Evolutionary conservation across 2,329 filamentous ascomycete genomes (phyloP).

Genomic region (Sporothrix pallida): DNA sequence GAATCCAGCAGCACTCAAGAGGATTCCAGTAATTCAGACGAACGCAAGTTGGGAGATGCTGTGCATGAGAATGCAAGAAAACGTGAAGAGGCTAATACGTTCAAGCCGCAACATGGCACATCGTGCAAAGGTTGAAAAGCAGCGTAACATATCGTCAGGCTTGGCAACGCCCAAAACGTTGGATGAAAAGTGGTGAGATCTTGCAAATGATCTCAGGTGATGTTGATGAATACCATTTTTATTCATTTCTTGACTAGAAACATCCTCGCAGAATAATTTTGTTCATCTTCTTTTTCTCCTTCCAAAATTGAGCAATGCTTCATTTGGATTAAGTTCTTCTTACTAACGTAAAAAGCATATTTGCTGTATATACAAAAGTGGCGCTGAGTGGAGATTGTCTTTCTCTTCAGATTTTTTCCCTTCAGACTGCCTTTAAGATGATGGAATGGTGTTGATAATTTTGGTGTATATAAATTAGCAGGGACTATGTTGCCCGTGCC

Average conservation of each 20-base stretch:
- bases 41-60: slow-evolving; percentile 1
- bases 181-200: background rate
- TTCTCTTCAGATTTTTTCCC: background rate
- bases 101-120: background rate
- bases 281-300: background rate
- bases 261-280: background rate
- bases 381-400: background rate
- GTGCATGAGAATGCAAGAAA: background rate
- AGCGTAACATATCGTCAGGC: background rate
- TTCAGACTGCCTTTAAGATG: background rate
- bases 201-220: background rate
- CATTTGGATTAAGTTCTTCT: background rate
- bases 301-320: background rate
- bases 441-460: slow-evolving; percentile 13
- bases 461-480: background rate
- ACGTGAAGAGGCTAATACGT: background rate
- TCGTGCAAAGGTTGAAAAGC: background rate
- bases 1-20: background rate
- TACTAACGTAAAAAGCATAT: slow-evolving; percentile 1
- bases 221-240: background rate
- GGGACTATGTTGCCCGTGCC: background rate
- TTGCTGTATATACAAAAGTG: slow-evolving; percentile 24
- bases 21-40: background rate
- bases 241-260: background rate
- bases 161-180: background rate